phyloP scores from a whole-genome alignment of 23 red algal species.

The Gracilariopsis chorda region DNA sequence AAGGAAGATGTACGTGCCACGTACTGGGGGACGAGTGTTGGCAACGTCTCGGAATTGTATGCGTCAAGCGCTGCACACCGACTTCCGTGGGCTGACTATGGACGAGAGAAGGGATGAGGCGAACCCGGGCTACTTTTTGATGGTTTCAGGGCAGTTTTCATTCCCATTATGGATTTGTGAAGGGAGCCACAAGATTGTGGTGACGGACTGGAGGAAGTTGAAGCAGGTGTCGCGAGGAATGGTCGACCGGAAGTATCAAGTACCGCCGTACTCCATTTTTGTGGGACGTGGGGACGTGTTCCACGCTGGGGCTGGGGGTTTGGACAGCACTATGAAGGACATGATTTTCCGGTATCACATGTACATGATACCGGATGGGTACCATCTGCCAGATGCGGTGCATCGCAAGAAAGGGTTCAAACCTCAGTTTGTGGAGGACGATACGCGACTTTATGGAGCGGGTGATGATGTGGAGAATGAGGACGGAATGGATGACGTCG shows the following conservation, averaged over 20 bases:
- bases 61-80: background rate
- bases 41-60: background rate
- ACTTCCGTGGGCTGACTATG: background rate
- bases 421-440: too few species aligned
- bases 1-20: background rate
- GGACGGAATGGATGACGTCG: too few species aligned
- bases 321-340: background rate
- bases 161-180: background rate
- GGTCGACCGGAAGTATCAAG: background rate
- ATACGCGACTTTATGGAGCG: too few species aligned
- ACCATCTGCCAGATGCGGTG: conserved; percentile 24
- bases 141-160: background rate
- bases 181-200: background rate
- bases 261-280: conserved; percentile 10
- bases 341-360: conserved; percentile 10
- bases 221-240: background rate
- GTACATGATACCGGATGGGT: conserved; percentile 25
- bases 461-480: too few species aligned
- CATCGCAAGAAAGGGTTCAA: background rate
- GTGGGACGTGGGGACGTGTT: background rate
- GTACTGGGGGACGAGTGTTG: background rate
- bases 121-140: background rate
- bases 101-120: background rate
- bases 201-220: background rate
- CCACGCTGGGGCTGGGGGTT: background rate